Percentiles rank a stretch among this genome's conserved stretches.
Conservation (phyloP, 495 filamentous ascomycete species). For the Choiromyces venosus region DNA sequence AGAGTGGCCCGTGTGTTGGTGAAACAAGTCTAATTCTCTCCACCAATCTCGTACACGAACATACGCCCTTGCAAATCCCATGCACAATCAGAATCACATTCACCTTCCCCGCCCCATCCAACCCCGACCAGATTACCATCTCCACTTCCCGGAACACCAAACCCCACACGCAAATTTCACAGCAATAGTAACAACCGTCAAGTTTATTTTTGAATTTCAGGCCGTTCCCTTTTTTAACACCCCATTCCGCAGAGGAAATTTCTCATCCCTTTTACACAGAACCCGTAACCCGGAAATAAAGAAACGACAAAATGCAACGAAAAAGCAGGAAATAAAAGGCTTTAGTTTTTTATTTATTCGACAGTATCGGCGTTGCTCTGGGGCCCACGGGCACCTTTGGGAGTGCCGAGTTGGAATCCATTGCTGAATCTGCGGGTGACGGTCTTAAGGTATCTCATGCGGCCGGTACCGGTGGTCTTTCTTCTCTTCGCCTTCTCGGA, state of each 20-base stretch:
- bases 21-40: neutral
- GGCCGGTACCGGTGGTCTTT: constrained; percentile 96
- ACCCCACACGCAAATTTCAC: neutral
- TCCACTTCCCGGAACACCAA: neutral
- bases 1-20: neutral
- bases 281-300: neutral
- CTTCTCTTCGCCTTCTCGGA: constrained; percentile 98
- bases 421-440: constrained; percentile 89
- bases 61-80: neutral
- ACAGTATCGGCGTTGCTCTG: constrained; percentile 31
- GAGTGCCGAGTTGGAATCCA: constrained; percentile 85
- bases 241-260: neutral
- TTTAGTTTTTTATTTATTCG: constrained; percentile 36
- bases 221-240: neutral
- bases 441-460: constrained; percentile 84
- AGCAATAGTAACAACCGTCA: neutral
- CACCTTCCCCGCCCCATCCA: neutral
- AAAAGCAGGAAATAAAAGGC: constrained; percentile 12
- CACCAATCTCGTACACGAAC: neutral
- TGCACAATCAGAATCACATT: neutral
- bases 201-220: neutral
- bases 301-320: neutral
- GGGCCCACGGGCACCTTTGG: constrained; percentile 75
- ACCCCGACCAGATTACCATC: neutral
- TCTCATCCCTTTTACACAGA: neutral